Evolutionary conservation across 2,329 filamentous ascomycete genomes (phyloP).

Genomic region (Penicillium polonicum): DNA sequence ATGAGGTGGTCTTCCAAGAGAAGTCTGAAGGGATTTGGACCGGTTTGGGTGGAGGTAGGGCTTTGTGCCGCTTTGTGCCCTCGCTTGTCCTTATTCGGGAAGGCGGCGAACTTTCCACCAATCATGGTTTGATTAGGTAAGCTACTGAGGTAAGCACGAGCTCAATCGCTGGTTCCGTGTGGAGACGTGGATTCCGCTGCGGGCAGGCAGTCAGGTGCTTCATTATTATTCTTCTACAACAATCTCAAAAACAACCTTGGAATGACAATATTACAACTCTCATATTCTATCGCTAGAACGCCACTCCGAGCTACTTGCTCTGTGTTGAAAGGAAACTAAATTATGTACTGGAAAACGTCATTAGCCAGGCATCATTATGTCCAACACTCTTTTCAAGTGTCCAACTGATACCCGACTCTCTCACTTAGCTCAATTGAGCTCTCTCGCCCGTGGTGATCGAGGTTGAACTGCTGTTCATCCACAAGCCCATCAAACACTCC

Average conservation of each 20-base stretch:
- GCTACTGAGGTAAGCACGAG: constrained; percentile 3
- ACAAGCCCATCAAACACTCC: background rate
- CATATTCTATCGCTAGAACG: constrained; percentile 13
- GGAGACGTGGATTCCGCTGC: constrained; percentile 4
- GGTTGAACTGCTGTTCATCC: constrained; percentile 17
- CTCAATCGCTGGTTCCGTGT: constrained; percentile 2
- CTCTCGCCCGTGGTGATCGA: constrained; percentile 11
- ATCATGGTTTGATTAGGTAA: constrained; percentile 10
- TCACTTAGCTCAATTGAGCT: constrained; percentile 4
- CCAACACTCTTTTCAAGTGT: constrained; percentile 3
- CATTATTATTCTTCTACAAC: background rate
- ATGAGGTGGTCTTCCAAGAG: constrained; percentile 36
- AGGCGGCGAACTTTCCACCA: constrained; percentile 18
- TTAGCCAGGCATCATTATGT: constrained; percentile 10
- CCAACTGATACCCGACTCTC: constrained; percentile 5
- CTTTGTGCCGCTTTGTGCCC: constrained; percentile 33
- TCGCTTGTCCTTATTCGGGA: constrained; percentile 37
- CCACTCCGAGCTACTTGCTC: background rate
- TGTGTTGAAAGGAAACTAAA: constrained; percentile 2
- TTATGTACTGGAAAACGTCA: constrained; percentile 13
- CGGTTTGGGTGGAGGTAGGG: constrained; percentile 33
- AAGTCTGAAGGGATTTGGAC: constrained; percentile 37
- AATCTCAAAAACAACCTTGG: background rate
- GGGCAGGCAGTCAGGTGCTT: constrained; percentile 10
- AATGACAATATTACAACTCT: constrained; percentile 2